Conservation (phyloP, 176 grass and related monocot genomes). For the Lolium rigidum region DNA sequence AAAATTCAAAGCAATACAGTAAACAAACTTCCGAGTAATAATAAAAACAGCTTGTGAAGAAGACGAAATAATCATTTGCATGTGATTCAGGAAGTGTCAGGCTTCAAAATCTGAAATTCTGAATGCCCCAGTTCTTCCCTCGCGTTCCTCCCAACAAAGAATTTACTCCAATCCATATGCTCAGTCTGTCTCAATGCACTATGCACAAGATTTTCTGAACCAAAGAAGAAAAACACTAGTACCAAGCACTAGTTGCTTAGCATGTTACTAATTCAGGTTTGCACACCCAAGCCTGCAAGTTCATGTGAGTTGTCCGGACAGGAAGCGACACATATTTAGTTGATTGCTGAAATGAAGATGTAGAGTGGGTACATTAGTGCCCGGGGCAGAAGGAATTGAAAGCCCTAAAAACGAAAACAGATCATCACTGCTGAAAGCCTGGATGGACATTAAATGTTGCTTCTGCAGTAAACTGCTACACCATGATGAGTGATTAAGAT, state of each 20-base stretch:
- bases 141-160: conserved; percentile 9
- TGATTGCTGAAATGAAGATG: conserved; percentile 21
- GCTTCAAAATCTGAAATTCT: conserved; percentile 16
- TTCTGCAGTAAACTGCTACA: background rate
- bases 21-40: background rate
- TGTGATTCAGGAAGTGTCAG: conserved; percentile 23
- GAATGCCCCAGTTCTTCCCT: background rate
- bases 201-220: background rate
- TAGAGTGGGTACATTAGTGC: conserved; percentile 19
- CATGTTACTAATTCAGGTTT: conserved; percentile 36
- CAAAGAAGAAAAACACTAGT: background rate
- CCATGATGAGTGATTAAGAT: too few species aligned
- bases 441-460: conserved; percentile 39
- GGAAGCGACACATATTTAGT: conserved; percentile 25
- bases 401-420: background rate
- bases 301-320: conserved; percentile 33
- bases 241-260: background rate
- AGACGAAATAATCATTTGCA: background rate
- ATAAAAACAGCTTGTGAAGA: background rate
- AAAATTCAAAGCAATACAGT: conserved; percentile 18
- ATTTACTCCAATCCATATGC: background rate
- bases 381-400: conserved; percentile 39
- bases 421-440: conserved; percentile 31
- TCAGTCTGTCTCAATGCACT: conserved; percentile 12
- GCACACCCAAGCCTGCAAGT: conserved; percentile 16